Conservation (phyloP, 23 red algal genomes). For the Agarophyton chilense region DNA sequence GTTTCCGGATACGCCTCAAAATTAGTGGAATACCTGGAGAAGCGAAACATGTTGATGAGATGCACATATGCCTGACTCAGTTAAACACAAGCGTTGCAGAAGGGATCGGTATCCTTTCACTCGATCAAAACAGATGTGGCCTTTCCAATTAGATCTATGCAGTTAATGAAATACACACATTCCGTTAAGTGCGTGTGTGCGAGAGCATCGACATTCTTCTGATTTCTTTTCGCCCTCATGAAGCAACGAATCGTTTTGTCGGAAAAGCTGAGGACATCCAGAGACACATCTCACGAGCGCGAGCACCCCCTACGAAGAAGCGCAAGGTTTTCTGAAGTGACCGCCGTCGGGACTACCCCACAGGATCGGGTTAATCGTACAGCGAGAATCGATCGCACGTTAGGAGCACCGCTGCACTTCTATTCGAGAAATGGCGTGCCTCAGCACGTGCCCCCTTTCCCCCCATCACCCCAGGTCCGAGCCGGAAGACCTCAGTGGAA, state of each 20-base stretch:
- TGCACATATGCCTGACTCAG: background rate
- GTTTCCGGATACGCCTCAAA: background rate
- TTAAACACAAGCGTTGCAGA: background rate
- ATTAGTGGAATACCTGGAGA: background rate
- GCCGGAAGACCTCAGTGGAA: background rate
- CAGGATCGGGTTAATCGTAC: background rate
- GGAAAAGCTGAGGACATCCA: background rate
- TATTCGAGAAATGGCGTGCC: background rate
- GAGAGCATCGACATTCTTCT: background rate
- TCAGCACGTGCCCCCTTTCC: background rate
- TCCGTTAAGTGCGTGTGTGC: background rate
- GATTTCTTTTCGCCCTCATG: background rate
- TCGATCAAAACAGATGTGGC: background rate
- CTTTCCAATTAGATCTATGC: background rate
- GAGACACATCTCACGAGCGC: background rate
- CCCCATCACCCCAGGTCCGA: background rate
- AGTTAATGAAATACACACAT: background rate
- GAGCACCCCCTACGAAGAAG: background rate
- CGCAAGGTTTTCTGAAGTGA: background rate
- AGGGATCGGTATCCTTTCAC: background rate
- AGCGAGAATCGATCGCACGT: background rate
- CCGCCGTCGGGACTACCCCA: background rate
- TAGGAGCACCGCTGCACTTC: background rate
- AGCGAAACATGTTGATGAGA: background rate
- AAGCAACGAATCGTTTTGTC: constrained; percentile 20